Conservation (phyloP, 768 basidiomycete species). For the Macrocybe gigantea region DNA sequence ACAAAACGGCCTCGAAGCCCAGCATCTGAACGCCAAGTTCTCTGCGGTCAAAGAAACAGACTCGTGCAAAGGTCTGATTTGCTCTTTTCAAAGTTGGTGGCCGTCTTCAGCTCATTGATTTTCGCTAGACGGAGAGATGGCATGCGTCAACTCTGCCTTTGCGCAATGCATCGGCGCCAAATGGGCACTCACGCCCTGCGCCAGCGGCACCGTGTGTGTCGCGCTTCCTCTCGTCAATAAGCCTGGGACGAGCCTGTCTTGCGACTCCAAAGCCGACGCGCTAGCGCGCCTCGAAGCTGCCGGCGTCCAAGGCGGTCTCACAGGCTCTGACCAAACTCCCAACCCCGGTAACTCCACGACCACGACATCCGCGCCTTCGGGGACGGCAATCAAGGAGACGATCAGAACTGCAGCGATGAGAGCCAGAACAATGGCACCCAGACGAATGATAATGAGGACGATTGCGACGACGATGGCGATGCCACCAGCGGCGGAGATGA, state of each 20-base stretch:
- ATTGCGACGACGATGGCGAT: slow-evolving; percentile 3
- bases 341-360: background rate
- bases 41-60: slow-evolving; percentile 33
- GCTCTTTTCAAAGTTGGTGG: background rate
- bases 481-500: slow-evolving; percentile 5
- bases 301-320: slow-evolving; percentile 38
- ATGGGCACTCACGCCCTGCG: slow-evolving; percentile 33
- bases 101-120: slow-evolving; percentile 18
- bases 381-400: slow-evolving; percentile 3
- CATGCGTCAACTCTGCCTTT: slow-evolving; percentile 33
- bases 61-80: slow-evolving; percentile 38
- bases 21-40: slow-evolving; percentile 45
- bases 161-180: slow-evolving; percentile 38
- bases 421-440: background rate
- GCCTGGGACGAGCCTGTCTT: slow-evolving; percentile 38
- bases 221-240: slow-evolving; percentile 45
- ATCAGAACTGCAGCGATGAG: background rate
- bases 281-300: slow-evolving; percentile 30
- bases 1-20: slow-evolving; percentile 45
- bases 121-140: slow-evolving; percentile 28
- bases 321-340: slow-evolving; percentile 18
- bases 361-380: slow-evolving; percentile 5
- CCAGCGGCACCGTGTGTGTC: slow-evolving; percentile 30
- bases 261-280: slow-evolving; percentile 35
- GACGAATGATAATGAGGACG: background rate